phyloP scores from a whole-genome alignment of 164 flowering plant species.

The Macadamia tetraphylla region DNA sequence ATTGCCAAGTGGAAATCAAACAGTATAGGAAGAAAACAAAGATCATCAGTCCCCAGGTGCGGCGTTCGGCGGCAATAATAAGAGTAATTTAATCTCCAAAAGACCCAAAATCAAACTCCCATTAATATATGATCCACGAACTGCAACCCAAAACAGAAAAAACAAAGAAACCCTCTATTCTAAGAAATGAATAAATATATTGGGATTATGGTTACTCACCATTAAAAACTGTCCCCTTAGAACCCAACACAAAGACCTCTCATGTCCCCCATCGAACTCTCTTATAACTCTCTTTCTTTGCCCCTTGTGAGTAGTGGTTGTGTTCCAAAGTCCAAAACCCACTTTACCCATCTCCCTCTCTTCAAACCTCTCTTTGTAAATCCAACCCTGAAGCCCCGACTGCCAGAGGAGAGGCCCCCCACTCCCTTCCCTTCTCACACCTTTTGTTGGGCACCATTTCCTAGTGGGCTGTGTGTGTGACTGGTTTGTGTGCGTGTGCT shows the following conservation, averaged over 20 bases:
- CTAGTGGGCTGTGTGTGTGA: constrained; percentile 48
- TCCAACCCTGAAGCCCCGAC: too few species aligned
- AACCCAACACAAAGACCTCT: constrained; percentile 55
- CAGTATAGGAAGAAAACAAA: too few species aligned
- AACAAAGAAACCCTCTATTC: background rate
- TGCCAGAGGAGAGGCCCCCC: background rate
- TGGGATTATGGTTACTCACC: constrained; percentile 10
- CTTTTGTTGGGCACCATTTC: constrained; percentile 30
- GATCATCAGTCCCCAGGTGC: constrained; percentile 63
- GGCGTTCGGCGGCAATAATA: constrained; percentile 76
- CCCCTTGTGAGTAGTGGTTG: background rate
- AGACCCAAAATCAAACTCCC: background rate
- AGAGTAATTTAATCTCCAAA: background rate
- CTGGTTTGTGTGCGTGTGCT: background rate
- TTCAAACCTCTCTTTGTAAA: too few species aligned
- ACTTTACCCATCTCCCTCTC: background rate
- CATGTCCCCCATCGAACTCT: constrained; percentile 38
- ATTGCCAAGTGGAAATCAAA: too few species aligned
- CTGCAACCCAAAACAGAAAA: constrained; percentile 3
- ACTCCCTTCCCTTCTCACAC: constrained; percentile 1
- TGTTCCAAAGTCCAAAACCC: background rate
- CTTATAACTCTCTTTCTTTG: constrained; percentile 28
- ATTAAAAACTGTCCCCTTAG: constrained; percentile 55
- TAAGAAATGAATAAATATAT: too few species aligned
- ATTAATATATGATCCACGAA: background rate